phyloP scores from a whole-genome alignment of 768 basidiomycete species.

The Gloeopeniophorella convolvens region DNA sequence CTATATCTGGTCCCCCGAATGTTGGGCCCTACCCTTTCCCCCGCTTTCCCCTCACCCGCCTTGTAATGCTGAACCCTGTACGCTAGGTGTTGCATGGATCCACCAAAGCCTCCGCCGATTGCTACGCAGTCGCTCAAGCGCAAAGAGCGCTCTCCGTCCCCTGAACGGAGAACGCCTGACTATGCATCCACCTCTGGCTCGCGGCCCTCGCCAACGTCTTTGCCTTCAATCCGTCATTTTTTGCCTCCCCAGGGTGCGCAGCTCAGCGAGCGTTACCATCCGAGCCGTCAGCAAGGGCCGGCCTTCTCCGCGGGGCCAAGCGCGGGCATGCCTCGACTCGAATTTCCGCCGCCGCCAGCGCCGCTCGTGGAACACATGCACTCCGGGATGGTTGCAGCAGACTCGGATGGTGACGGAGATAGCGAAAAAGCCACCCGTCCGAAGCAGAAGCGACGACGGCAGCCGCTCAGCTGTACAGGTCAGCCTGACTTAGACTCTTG shows the following conservation, averaged over 20 bases:
- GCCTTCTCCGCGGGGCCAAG: slow-evolving; percentile 14
- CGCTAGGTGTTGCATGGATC: slow-evolving; percentile 14
- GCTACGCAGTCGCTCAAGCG: slow-evolving; percentile 17
- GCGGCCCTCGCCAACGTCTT: slow-evolving; percentile 18
- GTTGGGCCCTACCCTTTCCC: slow-evolving; percentile 13
- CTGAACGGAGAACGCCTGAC: slow-evolving; percentile 5
- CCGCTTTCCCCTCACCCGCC: slow-evolving; percentile 9
- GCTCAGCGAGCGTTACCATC: slow-evolving; percentile 15
- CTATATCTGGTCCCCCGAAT: slow-evolving; percentile 18
- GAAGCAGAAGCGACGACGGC: slow-evolving; percentile 78
- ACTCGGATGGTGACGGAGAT: slow-evolving; percentile 43
- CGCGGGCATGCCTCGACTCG: slow-evolving; percentile 19
- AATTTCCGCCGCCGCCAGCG: slow-evolving; percentile 15
- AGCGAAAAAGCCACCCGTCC: slow-evolving; percentile 46
- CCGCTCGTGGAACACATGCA: slow-evolving; percentile 21
- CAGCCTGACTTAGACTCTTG: slow-evolving; percentile 28
- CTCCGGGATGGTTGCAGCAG: slow-evolving; percentile 44
- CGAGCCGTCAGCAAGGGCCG: slow-evolving; percentile 6
- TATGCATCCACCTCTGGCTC: slow-evolving; percentile 3
- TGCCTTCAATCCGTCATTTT: slow-evolving; percentile 21
- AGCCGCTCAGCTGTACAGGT: slow-evolving; percentile 85
- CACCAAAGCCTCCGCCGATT: slow-evolving; percentile 15
- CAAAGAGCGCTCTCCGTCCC: slow-evolving; percentile 21
- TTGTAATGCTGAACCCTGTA: slow-evolving; percentile 11
- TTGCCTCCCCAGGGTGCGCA: slow-evolving; percentile 16